A percentile compares a stretch with the other conserved stretches of the same genome.
Evolutionary conservation across 2,329 filamentous ascomycete genomes (phyloP).

Genomic region (Curvularia hawaiiensis): DNA sequence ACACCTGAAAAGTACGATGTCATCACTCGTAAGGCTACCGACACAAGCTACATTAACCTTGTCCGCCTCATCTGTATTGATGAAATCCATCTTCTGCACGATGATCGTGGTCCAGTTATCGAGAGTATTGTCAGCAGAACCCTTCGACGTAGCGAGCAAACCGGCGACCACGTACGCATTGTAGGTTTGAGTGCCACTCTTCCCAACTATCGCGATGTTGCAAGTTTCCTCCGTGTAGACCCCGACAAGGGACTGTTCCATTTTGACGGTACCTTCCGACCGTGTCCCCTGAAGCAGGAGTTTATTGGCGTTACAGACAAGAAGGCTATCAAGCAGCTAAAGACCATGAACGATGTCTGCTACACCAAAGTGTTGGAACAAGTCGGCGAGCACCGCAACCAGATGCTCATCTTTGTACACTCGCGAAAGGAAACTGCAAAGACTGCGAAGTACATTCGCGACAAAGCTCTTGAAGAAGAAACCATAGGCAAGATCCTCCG

Average conservation of each 20-base stretch:
- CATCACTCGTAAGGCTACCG: slow-evolving; percentile 96
- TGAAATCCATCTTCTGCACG: slow-evolving; percentile 96
- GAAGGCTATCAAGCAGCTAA: slow-evolving; percentile 97
- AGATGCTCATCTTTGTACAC: slow-evolving; percentile 99
- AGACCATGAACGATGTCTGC: slow-evolving; percentile 99
- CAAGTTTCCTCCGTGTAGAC: slow-evolving; percentile 91
- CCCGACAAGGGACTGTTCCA: slow-evolving; percentile 87
- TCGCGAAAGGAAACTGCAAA: slow-evolving; percentile 98
- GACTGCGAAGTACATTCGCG: slow-evolving; percentile 92
- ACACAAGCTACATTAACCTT: slow-evolving; percentile 96
- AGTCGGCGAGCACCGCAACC: slow-evolving; percentile 88
- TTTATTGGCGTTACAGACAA: slow-evolving; percentile 97
- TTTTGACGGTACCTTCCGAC: slow-evolving; percentile 92
- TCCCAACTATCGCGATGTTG: slow-evolving; percentile 95
- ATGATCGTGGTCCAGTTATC: slow-evolving; percentile 93
- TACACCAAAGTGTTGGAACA: slow-evolving; percentile 98
- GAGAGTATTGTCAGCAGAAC: slow-evolving; percentile 97
- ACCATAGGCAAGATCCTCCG: slow-evolving; percentile 95
- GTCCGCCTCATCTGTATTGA: slow-evolving; percentile 96
- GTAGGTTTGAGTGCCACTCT: slow-evolving; percentile 93
- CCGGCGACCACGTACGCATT: slow-evolving; percentile 88
- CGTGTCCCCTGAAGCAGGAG: slow-evolving; percentile 93
- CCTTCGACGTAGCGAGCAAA: slow-evolving; percentile 91
- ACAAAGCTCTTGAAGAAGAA: slow-evolving; percentile 96
- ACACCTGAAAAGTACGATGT: slow-evolving; percentile 99